phyloP scores from a whole-genome alignment of 2,329 filamentous ascomycete species.

The Pseudohalonectria lignicola region DNA sequence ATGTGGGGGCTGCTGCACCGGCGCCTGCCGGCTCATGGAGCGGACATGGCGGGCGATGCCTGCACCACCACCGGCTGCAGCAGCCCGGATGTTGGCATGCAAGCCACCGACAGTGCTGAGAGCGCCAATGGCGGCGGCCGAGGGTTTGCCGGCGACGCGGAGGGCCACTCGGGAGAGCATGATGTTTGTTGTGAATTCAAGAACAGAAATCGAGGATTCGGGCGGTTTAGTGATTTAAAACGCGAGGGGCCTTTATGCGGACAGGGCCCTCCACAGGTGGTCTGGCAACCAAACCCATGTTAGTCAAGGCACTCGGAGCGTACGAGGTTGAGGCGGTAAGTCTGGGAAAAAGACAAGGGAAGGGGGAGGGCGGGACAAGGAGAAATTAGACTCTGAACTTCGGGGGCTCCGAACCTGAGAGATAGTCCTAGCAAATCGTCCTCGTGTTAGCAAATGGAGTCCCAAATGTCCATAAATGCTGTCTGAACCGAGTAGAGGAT shows the following conservation, averaged over 20 bases:
- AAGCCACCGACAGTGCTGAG: slow-evolving; percentile 18
- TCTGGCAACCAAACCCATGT: slow-evolving; percentile 27
- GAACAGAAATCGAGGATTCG: slow-evolving; percentile 14
- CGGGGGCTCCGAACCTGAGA: slow-evolving; percentile 49
- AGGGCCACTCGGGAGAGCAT: slow-evolving; percentile 51
- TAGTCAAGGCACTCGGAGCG: slow-evolving; percentile 19
- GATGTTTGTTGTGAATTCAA: slow-evolving; percentile 16
- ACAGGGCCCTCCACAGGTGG: slow-evolving; percentile 42
- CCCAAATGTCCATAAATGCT: too few relatives aligned
- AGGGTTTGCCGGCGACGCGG: slow-evolving; percentile 36
- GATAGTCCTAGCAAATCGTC: slow-evolving; percentile 72
- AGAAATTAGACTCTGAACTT: neutral
- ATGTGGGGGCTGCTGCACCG: slow-evolving; percentile 40
- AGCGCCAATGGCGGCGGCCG: slow-evolving; percentile 24
- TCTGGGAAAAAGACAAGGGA: slow-evolving; percentile 14
- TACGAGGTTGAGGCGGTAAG: slow-evolving; percentile 25
- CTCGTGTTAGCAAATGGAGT: slow-evolving; percentile 5
- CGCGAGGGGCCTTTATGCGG: slow-evolving; percentile 23
- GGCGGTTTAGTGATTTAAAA: too few relatives aligned
- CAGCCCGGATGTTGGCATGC: slow-evolving; percentile 10
- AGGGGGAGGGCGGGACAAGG: neutral
- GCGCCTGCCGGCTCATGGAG: slow-evolving; percentile 16
- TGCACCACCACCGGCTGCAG: too few relatives aligned
- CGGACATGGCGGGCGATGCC: too few relatives aligned
- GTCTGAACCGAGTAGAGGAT: too few relatives aligned